Evolutionary conservation across 2,329 filamentous ascomycete genomes (phyloP), one percentile per base, ranked within the genome.

Genomic region (Aureobasidium melanogenum): DNA sequence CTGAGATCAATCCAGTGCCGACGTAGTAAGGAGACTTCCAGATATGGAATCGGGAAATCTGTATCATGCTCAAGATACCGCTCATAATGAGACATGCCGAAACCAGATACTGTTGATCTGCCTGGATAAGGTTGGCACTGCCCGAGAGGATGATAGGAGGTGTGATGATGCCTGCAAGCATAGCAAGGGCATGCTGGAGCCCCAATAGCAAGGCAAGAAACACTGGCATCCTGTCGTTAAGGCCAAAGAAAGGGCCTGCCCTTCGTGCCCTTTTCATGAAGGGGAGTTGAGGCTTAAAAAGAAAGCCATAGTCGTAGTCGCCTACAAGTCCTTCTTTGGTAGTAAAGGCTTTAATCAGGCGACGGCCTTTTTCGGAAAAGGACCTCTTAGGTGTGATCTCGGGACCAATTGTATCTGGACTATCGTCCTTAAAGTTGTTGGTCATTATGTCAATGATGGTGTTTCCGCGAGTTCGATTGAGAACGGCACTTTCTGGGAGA

Each of bases 251-350:
- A 0, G 89, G 89, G 34, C 87, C 84, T n/a, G 80, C 77, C 65
- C 77, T 75, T 17, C 76, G 77, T 9, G 72, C 68, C 71, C 82
- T 84, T 70, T 82, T 85, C 80, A 94, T 85, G 73, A 96, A 96
- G 0, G 92, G 92, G 24, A 96, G 75, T 66, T 89, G 91, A 1
- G 82, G 89, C 24, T 78, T 84, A 79, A 97, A 96, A 43, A 97
- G 85, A 69, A 91, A 94, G 38, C 73, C 88, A 81, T 97, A 97
- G 80, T 97, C 88, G 74, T 97, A 97, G 68, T 85, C 81, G 64
- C 92, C 92, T 61, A 97, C 74, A 28, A 96, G 80, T 14, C 92
- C 92, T 1, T 91, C 82, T 64, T 75, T 81, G 14, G 79, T 81
- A 0, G 79, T 81, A 63, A 80, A 77, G 3, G 77, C 75, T 63